A percentile compares a stretch with the other conserved stretches of the same genome.
Conservation (phyloP, 2,329 filamentous ascomycete species). For the Scedosporium apiospermum region DNA sequence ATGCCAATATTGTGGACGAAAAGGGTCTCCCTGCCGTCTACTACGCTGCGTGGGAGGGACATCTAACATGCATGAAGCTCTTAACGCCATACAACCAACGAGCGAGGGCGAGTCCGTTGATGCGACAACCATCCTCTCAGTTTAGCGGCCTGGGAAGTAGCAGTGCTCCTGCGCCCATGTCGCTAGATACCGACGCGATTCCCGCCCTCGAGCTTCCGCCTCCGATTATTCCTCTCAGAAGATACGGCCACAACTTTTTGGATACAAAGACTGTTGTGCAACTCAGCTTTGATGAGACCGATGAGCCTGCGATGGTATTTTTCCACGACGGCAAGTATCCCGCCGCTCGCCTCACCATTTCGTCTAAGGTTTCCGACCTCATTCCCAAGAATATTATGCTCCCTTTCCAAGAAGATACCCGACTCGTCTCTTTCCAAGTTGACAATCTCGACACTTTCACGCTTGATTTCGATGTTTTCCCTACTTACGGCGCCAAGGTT, state of each 20-base stretch:
- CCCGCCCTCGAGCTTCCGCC: slow-evolving; percentile 86
- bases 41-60: slow-evolving; percentile 96
- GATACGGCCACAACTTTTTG: slow-evolving; percentile 97
- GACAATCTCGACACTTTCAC: slow-evolving; percentile 88
- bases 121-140: slow-evolving; percentile 27
- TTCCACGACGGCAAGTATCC: slow-evolving; percentile 97
- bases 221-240: slow-evolving; percentile 86
- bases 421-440: slow-evolving; percentile 89
- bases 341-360: slow-evolving; percentile 88
- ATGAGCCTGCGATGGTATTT: slow-evolving; percentile 75
- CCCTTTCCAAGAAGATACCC: slow-evolving; percentile 91
- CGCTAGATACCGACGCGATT: slow-evolving; percentile 76
- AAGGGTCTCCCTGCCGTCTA: slow-evolving; percentile 93
- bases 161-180: slow-evolving; percentile 48
- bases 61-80: slow-evolving; percentile 87
- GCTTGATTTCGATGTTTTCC: slow-evolving; percentile 95
- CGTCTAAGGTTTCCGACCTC: slow-evolving; percentile 88
- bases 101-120: slow-evolving; percentile 32
- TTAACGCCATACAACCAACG: slow-evolving; percentile 52
- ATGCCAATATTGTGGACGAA: slow-evolving; percentile 76
- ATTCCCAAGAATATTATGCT: slow-evolving; percentile 94
- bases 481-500: slow-evolving; percentile 93
- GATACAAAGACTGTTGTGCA: slow-evolving; percentile 96
- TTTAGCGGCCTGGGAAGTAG: slow-evolving; percentile 37
- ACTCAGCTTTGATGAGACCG: slow-evolving; percentile 73